Evolutionary conservation across 2,329 filamentous ascomycete species (phyloP), one percentile per base, ranked within the genome.

Genomic region (Scopulariopsis brevicaulis): DNA sequence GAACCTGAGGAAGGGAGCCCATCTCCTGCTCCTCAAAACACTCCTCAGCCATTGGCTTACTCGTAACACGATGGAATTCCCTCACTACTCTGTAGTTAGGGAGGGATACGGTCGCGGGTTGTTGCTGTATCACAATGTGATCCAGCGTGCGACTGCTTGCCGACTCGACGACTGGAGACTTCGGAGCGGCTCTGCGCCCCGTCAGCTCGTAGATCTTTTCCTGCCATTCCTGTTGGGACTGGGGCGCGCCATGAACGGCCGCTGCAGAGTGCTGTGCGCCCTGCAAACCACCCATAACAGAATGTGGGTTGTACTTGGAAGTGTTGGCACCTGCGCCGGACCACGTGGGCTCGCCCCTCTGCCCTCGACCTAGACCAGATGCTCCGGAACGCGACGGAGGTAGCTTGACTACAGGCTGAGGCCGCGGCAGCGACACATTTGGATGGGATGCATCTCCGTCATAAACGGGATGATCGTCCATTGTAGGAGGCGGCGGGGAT

Each of bases 11-110:
- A n/a, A 90, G 71, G 8, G 87, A 91, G 3, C 87, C 87, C 75
- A 88, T 88, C 68, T 91, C 87, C 65, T 89, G 86, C 65, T 90
- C 86, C 66, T 90, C 88, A 62, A 92, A 92, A 62, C 89, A 89
- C 61, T 89, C 85, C 62, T 90, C 87, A 6, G 87, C 86, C 72
- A 90, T 86, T 54, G 83, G 83, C 65, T 86, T 88, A 4, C 55
- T 59, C 10, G 58, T 62, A 12, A 35, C 28, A 1, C 11, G 15
- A 5, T 22, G 34, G 10, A 34, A 20, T 32, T 55, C 37, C 20
- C 24, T 57, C 20, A 22, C 22, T 10, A 35, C 55, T 12, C 22
- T 43, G 11, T 35, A 48, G 32, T 66, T 69, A 54, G 72, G 89
- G 8, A 93, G 74, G 14, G 87, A 90, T 2, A 94, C 88, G 0